Base-by-base conservation (phyloP, 768 basidiomycete genomes). In the Pholiota microspora region DNA sequence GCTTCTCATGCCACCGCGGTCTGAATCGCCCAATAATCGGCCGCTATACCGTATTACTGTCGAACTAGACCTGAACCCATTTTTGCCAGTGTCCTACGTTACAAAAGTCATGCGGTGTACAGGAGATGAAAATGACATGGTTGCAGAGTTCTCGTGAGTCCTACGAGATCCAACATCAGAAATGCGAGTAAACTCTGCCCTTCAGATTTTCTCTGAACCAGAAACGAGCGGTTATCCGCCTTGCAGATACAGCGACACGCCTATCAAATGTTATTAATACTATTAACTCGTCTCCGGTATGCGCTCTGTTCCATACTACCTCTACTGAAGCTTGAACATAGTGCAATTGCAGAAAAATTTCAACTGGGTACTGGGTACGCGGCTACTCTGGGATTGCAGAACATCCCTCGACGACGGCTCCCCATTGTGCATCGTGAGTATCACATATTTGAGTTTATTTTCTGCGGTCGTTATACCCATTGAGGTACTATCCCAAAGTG, bases 321-420 rank as follows among this genome's bases (percentile, higher is more conserved):
- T 18, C 3, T 8, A 2, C 42, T 15, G 31, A 7, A 28, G 32
- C 15, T 31, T 46, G n/a, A 24, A 15, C 7, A 21, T 32, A 7
- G 18, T 40, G 1, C 18, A 24, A n/a, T 16, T 15, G 73, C 44
- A 65, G 77, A 65, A 70, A 48, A 71, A 74, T 52, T 79, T 75
- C 64, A 66, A 65, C 46, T 80, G 79, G 78, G 61, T 63, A 18
- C 67, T 73, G 42, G 62, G 66, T 12, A 65, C 72, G n/a, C 57
- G 66, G 6, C 52, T 80, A 3, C 73, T 71, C 24, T 80, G 79
- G 79, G 77, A 80, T 54, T 79, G 77, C 59, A 71, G 74, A 0
- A 66, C 67, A 2, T 70, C 66, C 0, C 66, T 78, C 2, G 75
- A 77, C 28, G 77, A 80, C 50, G 78, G 79, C 15, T 77, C 74